phyloP scores from a whole-genome alignment of 2,329 filamentous ascomycete genomes.

The Pseudovirgaria hyperparasitica region DNA sequence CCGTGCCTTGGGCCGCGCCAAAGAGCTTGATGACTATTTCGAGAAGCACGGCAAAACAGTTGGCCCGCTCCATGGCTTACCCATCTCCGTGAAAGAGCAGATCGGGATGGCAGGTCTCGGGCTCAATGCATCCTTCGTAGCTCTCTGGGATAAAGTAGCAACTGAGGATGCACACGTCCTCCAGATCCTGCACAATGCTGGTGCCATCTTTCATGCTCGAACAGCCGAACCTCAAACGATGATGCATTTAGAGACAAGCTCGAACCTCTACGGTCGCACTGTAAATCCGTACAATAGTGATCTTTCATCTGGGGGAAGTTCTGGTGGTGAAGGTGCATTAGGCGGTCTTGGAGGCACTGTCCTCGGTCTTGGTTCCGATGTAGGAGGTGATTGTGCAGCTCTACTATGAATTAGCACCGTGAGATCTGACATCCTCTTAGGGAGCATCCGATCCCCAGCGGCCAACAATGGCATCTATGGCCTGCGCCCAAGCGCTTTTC shows the following conservation, averaged over 20 bases:
- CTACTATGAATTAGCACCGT: no score
- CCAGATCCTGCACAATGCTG: slow-evolving; percentile 35
- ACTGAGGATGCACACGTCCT: slow-evolving; percentile 36
- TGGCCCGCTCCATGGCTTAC: slow-evolving; percentile 38
- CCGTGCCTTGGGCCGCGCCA: slow-evolving; percentile 24
- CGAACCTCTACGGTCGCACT: slow-evolving; percentile 39
- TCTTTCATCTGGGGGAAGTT: slow-evolving; percentile 40
- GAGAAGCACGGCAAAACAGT: slow-evolving; percentile 22
- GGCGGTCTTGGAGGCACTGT: slow-evolving; percentile 38
- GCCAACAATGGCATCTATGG: slow-evolving; percentile 21
- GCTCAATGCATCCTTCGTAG: slow-evolving; percentile 37
- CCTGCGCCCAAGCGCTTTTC: slow-evolving; percentile 30
- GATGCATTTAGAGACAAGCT: slow-evolving; percentile 41
- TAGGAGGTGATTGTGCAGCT: no score
- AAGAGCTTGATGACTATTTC: slow-evolving; percentile 28
- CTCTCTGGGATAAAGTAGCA: slow-evolving; percentile 33
- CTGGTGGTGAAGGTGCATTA: slow-evolving; percentile 45
- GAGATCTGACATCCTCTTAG: no score
- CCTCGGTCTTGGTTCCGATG: slow-evolving; percentile 38
- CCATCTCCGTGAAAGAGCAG: slow-evolving; percentile 41
- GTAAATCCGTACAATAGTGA: slow-evolving; percentile 41
- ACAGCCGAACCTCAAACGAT: slow-evolving; percentile 41
- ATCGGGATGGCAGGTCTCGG: slow-evolving; percentile 36
- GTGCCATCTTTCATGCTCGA: slow-evolving; percentile 39
- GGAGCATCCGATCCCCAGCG: slow-evolving; percentile 14